Percentiles rank a stretch among this genome's conserved stretches.
These are phyloP conservation scores for Debaryomyces robertsiae DNA, from an alignment of 1,139 yeast species.

Conservation along the genomic window DNA sequence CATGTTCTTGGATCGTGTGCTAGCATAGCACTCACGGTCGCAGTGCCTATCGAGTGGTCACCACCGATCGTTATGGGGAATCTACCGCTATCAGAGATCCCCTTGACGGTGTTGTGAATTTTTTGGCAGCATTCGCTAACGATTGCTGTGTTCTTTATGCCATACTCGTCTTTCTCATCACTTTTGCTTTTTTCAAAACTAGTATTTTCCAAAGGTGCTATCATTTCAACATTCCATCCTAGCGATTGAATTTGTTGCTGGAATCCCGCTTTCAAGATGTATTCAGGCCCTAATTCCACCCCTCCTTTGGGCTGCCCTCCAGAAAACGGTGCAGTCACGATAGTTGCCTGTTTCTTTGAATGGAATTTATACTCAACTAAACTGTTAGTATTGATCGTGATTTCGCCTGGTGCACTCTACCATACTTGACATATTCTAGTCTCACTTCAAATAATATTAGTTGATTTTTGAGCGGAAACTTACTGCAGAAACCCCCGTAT, in stretches of 20 bases:
- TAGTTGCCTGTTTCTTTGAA: slow-evolving; percentile 56
- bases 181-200: slow-evolving; percentile 44
- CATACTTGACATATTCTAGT: slow-evolving; percentile 6
- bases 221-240: slow-evolving; percentile 70
- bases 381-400: slow-evolving; percentile 12
- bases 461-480: neutral
- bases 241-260: slow-evolving; percentile 59
- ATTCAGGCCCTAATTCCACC: slow-evolving; percentile 91
- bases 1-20: slow-evolving; percentile 84
- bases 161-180: slow-evolving; percentile 49
- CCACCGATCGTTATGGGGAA: slow-evolving; percentile 92
- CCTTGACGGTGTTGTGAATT: slow-evolving; percentile 63
- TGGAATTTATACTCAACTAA: slow-evolving; percentile 50
- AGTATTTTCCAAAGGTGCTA: slow-evolving; percentile 57
- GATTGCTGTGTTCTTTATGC: slow-evolving; percentile 73
- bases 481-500: neutral
- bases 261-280: slow-evolving; percentile 72
- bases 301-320: slow-evolving; percentile 98
- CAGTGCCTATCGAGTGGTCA: slow-evolving; percentile 95
- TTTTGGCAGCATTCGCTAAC: slow-evolving; percentile 73
- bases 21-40: slow-evolving; percentile 85
- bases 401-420: too few species aligned
- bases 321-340: slow-evolving; percentile 84
- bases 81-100: slow-evolving; percentile 50
- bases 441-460: neutral